These are phyloP conservation scores for Kazachstania sp. DNA, from an alignment of 1,139 yeast genomes.

Conservation along the genomic window DNA sequence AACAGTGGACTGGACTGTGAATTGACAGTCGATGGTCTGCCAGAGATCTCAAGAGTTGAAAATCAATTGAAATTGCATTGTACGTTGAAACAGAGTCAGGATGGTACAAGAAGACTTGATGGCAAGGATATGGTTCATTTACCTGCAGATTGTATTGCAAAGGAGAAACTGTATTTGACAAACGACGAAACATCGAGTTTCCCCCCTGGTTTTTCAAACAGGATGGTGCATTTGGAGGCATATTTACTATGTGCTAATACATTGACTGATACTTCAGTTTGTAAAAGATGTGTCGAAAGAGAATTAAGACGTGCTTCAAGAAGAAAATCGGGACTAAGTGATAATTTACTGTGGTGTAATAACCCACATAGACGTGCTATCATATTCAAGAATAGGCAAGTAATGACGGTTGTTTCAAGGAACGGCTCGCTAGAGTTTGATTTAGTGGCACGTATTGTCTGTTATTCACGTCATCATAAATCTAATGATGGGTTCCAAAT, in stretches of 20 bases:
- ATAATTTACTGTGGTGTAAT: slow-evolving; percentile 71
- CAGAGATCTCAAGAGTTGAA: slow-evolving; percentile 81
- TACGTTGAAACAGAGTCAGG: slow-evolving; percentile 44
- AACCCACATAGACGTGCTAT: slow-evolving; percentile 69
- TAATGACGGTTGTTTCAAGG: slow-evolving; percentile 28
- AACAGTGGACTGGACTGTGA: slow-evolving; percentile 46
- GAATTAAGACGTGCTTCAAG: slow-evolving; percentile 91
- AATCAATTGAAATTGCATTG: slow-evolving; percentile 81
- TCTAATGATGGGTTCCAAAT: slow-evolving; percentile 72
- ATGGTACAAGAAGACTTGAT: slow-evolving; percentile 63
- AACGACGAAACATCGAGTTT: slow-evolving; percentile 35
- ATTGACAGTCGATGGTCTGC: slow-evolving; percentile 54
- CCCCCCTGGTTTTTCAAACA: slow-evolving; percentile 42
- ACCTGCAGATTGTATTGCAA: slow-evolving; percentile 80
- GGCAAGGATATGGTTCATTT: slow-evolving; percentile 46
- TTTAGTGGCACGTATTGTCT: slow-evolving; percentile 77
- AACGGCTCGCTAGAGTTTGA: slow-evolving; percentile 42
- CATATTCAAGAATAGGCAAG: slow-evolving; percentile 86
- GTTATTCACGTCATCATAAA: slow-evolving; percentile 92
- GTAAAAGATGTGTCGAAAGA: slow-evolving; percentile 80
- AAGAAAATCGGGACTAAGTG: slow-evolving; percentile 62
- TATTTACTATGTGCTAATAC: slow-evolving; percentile 47
- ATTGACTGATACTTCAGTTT: slow-evolving; percentile 58
- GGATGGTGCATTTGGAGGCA: slow-evolving; percentile 55
- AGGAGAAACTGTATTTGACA: slow-evolving; percentile 66